Conservation (phyloP, 768 basidiomycete genomes). For the Phanerochaete carnosa region DNA sequence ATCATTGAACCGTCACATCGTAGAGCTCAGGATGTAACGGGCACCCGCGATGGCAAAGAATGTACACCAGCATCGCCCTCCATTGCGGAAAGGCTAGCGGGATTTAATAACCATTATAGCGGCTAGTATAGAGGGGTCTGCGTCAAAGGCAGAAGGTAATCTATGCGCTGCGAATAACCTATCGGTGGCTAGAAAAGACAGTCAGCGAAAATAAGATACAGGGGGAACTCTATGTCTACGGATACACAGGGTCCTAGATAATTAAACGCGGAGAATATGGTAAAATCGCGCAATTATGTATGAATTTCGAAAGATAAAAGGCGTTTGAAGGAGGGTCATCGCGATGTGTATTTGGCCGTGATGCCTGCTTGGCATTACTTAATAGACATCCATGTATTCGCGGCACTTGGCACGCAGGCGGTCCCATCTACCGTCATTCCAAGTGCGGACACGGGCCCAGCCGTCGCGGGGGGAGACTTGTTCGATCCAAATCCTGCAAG, state of each 20-base stretch:
- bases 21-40: too few relatives aligned
- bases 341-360: neutral
- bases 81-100: neutral
- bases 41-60: neutral
- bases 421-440: slow-evolving; percentile 70
- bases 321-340: neutral
- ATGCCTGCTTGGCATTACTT: slow-evolving; percentile 29
- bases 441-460: slow-evolving; percentile 64
- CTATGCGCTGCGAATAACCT: neutral
- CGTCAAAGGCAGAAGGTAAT: too few relatives aligned
- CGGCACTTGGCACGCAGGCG: slow-evolving; percentile 59
- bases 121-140: neutral
- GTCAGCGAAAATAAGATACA: neutral
- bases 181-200: neutral
- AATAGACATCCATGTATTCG: slow-evolving; percentile 67
- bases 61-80: neutral
- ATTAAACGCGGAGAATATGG: neutral
- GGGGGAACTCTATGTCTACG: neutral
- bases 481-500: slow-evolving; percentile 59
- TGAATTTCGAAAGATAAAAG: neutral
- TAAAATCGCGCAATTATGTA: neutral
- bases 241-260: neutral
- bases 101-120: neutral
- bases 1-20: too few relatives aligned
- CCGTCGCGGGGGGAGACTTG: slow-evolving; percentile 70